Percentiles rank a stretch among this genome's conserved stretches.
Conservation (phyloP, 2,329 filamentous ascomycete species). For the Cucurbitaria berberidis region DNA sequence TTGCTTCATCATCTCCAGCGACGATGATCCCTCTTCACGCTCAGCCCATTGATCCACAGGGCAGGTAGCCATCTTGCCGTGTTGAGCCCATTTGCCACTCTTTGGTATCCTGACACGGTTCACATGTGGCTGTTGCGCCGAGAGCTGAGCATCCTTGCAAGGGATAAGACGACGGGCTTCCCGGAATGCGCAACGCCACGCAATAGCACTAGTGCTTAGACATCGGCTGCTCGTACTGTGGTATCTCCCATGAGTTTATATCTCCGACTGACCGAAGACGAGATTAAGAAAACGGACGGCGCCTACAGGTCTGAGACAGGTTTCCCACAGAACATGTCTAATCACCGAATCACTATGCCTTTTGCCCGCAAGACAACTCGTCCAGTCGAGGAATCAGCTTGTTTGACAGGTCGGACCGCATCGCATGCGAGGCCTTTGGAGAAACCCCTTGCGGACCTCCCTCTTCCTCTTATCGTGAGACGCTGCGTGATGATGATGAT, state of each 20-base stretch:
- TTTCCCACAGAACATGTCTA: background rate
- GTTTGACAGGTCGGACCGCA: too few species aligned
- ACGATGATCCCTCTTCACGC: constrained; percentile 4
- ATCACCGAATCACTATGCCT: too few species aligned
- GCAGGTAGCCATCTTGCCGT: background rate
- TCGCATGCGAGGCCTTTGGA: too few species aligned
- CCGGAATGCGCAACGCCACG: constrained; percentile 15
- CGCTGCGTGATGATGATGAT: too few species aligned
- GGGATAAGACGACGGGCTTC: constrained; percentile 10
- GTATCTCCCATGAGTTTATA: background rate
- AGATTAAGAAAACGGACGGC: background rate
- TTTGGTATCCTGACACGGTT: constrained; percentile 10
- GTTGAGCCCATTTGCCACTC: constrained; percentile 15
- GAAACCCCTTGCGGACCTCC: too few species aligned
- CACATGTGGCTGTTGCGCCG: constrained; percentile 2
- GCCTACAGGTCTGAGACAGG: background rate
- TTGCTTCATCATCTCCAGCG: constrained; percentile 1
- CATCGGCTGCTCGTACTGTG: background rate
- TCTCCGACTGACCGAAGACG: background rate
- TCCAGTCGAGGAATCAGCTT: too few species aligned
- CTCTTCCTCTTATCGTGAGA: too few species aligned
- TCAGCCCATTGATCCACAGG: background rate
- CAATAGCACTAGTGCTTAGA: background rate
- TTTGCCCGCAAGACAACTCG: too few species aligned
- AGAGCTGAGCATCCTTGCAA: constrained; percentile 23